Percentiles rank a stretch among this genome's conserved stretches.
Conservation (phyloP, 495 filamentous ascomycete genomes). For the Xylaria longipes region DNA sequence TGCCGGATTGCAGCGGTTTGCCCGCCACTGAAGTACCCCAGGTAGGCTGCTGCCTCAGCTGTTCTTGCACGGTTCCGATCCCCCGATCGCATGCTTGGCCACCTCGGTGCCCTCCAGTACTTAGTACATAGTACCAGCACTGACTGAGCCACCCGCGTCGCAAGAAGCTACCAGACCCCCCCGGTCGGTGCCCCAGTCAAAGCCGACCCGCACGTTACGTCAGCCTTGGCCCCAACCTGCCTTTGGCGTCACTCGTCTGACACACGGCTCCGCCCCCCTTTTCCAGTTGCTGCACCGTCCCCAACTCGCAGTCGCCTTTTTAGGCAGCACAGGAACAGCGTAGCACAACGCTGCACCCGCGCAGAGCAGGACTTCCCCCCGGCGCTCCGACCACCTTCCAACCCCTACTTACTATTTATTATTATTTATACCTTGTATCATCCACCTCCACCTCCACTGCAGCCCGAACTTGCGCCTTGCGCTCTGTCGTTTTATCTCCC, state of each 20-base stretch:
- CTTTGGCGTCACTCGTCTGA: constrained; percentile 37
- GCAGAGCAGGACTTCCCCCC: constrained; percentile 13
- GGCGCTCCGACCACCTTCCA: constrained; percentile 26
- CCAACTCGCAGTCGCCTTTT: constrained; percentile 4
- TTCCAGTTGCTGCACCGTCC: neutral
- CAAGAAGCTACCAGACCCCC: constrained; percentile 19
- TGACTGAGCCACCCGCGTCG: constrained; percentile 4
- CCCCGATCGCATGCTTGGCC: constrained; percentile 38
- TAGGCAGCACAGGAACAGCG: constrained; percentile 21
- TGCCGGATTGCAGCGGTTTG: neutral
- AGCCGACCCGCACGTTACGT: constrained; percentile 44
- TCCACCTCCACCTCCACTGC: neutral
- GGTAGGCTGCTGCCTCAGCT: constrained; percentile 31
- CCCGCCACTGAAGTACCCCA: constrained; percentile 3
- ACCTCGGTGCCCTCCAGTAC: neutral
- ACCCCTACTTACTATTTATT: too few species aligned
- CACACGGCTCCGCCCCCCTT: constrained; percentile 31
- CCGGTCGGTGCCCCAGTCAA: constrained; percentile 16
- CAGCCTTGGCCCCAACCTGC: constrained; percentile 40
- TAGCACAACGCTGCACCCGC: constrained; percentile 1
- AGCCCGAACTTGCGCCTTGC: constrained; percentile 31
- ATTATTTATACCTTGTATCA: constrained; percentile 5
- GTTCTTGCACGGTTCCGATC: constrained; percentile 28
- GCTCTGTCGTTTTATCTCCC: constrained; percentile 20
- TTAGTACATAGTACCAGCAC: too few species aligned